Percentiles rank a stretch among this genome's conserved stretches.
These are phyloP conservation scores for Gnaphalium uliginosum DNA, from an alignment of 129 eudicot species.

Conservation along the genomic window DNA sequence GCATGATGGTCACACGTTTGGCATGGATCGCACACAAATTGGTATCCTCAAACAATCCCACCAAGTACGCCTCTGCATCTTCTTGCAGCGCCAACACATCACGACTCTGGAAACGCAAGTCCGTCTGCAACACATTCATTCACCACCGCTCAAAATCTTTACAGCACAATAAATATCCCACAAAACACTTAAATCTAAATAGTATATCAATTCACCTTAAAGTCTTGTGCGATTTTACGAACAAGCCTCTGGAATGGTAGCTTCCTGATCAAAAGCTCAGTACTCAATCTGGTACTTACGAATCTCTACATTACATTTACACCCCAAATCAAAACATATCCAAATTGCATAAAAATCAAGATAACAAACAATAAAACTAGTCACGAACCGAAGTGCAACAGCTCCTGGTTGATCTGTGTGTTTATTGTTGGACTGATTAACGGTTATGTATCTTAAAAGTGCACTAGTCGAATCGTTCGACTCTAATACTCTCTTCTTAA, in stretches of 20 bases:
- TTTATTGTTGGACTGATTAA: conserved; percentile 15
- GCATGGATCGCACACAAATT: conserved; percentile 47
- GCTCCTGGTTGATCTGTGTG: conserved; percentile 35
- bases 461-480: conserved; percentile 7
- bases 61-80: conserved; percentile 50
- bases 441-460: neutral
- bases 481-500: neutral
- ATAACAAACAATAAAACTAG: neutral
- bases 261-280: conserved; percentile 72
- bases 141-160: neutral
- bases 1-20: conserved; percentile 50
- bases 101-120: conserved; percentile 47
- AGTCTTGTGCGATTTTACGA: conserved; percentile 54
- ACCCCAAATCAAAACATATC: neutral
- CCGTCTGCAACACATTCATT: conserved; percentile 31
- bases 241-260: conserved; percentile 74
- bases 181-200: too few species aligned
- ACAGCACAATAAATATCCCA: neutral
- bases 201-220: conserved; percentile 27
- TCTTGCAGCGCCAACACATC: conserved; percentile 51
- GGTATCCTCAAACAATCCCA: conserved; percentile 48
- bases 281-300: conserved; percentile 65
- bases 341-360: neutral
- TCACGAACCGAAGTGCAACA: conserved; percentile 44
- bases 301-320: conserved; percentile 37